phyloP scores from a whole-genome alignment of 2,329 filamentous ascomycete genomes.

The Fusarium fujikuroi region DNA sequence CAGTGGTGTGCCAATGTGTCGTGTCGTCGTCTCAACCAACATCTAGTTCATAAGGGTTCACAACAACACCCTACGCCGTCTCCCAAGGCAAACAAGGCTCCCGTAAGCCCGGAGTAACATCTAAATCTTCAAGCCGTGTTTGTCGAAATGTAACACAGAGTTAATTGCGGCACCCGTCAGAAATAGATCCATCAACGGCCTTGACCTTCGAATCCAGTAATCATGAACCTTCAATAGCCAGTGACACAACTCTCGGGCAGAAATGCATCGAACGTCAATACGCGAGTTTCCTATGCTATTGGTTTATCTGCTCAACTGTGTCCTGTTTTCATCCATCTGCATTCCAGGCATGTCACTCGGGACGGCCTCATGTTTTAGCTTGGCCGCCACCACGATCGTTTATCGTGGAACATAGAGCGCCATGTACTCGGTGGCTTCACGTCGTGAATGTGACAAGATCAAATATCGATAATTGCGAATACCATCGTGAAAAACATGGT shows the following conservation, averaged over 20 bases:
- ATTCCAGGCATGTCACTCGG: slow-evolving; percentile 22
- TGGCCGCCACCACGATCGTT: background rate
- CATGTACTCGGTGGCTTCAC: slow-evolving; percentile 4
- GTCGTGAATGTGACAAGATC: background rate
- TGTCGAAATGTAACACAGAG: background rate
- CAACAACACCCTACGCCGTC: background rate
- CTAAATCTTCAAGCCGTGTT: background rate
- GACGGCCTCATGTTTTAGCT: background rate
- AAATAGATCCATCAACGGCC: background rate
- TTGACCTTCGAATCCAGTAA: background rate
- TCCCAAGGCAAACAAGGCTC: background rate
- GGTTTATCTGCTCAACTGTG: background rate
- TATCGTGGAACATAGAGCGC: background rate
- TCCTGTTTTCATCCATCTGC: slow-evolving; percentile 9
- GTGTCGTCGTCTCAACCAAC: background rate
- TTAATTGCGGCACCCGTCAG: background rate
- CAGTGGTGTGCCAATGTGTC: background rate
- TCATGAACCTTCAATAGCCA: background rate
- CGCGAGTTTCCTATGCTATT: background rate
- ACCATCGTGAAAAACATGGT: background rate
- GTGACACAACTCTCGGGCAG: background rate
- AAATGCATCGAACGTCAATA: background rate
- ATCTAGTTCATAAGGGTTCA: background rate
- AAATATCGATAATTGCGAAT: background rate
- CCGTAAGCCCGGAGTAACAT: background rate